A percentile compares a stretch with the other conserved stretches of the same genome.
phyloP scores from a whole-genome alignment of 139 green algal species.

The Chlamydomonas sphaeroides region DNA sequence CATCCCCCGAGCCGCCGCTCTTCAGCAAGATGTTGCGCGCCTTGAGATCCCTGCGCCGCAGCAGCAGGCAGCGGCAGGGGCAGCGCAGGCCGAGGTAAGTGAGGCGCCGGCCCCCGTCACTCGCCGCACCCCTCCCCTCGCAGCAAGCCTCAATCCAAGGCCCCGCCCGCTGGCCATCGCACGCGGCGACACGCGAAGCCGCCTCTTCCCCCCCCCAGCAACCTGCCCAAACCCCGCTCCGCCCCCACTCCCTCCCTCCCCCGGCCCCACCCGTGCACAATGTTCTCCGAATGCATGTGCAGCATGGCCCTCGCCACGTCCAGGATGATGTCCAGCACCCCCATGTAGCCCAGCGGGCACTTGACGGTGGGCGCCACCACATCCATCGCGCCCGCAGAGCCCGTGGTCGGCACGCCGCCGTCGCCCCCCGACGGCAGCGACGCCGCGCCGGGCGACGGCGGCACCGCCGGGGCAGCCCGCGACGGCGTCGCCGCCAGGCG shows the following conservation, averaged over 20 bases:
- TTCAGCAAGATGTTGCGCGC: conserved; percentile 58
- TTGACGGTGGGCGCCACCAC: neutral
- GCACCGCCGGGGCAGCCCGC: too few species aligned
- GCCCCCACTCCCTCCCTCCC: too few species aligned
- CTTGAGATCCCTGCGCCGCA: conserved; percentile 39
- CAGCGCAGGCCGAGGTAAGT: too few species aligned
- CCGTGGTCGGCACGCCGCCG: neutral
- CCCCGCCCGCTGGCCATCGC: too few species aligned
- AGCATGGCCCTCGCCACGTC: conserved; percentile 59
- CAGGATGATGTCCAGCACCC: conserved; percentile 45
- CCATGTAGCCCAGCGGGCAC: conserved; percentile 29
- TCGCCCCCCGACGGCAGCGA: neutral
- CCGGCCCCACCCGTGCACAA: conserved; percentile 49
- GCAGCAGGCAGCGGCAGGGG: too few species aligned
- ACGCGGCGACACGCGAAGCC: too few species aligned
- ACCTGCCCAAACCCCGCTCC: too few species aligned
- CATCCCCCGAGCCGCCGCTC: conserved; percentile 32
- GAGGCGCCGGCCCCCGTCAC: too few species aligned
- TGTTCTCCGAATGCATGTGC: conserved; percentile 60
- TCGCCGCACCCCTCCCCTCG: too few species aligned
- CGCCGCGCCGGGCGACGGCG: too few species aligned
- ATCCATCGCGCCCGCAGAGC: neutral
- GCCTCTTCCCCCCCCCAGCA: neutral
- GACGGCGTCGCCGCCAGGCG: too few species aligned
- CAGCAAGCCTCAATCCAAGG: too few species aligned